Percentiles rank a stretch among this genome's conserved stretches.
phyloP scores from a whole-genome alignment of 345 rosid genomes.

The Brassica incana region DNA sequence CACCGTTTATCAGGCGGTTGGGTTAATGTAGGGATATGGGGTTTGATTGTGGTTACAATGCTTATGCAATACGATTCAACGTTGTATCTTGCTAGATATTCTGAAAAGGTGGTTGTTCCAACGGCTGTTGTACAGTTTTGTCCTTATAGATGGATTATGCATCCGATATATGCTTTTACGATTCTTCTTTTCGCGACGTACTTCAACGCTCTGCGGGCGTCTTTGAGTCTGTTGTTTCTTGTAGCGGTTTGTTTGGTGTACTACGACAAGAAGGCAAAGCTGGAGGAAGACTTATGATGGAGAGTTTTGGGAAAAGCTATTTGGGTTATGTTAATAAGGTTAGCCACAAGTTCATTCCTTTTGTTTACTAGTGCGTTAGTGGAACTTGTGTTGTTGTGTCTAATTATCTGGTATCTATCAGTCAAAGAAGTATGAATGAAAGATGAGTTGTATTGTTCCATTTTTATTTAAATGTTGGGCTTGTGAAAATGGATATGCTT shows the following conservation, averaged over 20 bases:
- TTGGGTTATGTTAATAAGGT: constrained; percentile 68
- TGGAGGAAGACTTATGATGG: constrained; percentile 78
- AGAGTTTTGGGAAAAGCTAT: constrained; percentile 69
- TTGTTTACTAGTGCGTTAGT: constrained; percentile 54
- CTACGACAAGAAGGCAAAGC: constrained; percentile 66
- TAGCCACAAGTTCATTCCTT: constrained; percentile 77
- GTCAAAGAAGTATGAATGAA: constrained; percentile 36
- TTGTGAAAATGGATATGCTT: constrained; percentile 31
- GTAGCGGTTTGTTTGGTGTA: constrained; percentile 64
- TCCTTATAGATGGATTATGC: constrained; percentile 84
- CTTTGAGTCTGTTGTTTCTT: constrained; percentile 66
- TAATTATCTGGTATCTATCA: constrained; percentile 31
- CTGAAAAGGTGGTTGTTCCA: constrained; percentile 80
- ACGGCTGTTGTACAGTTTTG: constrained; percentile 82
- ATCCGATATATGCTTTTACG: constrained; percentile 77
- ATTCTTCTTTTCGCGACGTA: constrained; percentile 65
- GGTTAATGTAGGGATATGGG: constrained; percentile 72
- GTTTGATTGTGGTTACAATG: constrained; percentile 56
- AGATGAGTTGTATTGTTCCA: constrained; percentile 13
- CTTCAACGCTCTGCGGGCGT: constrained; percentile 70
- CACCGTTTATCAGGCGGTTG: constrained; percentile 72
- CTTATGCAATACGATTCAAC: constrained; percentile 78
- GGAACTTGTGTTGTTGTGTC: constrained; percentile 25
- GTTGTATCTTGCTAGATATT: constrained; percentile 82
- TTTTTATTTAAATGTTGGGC: too few relatives aligned